phyloP scores from a whole-genome alignment of 2,329 filamentous ascomycete species.

The Aspergillus caelatus region DNA sequence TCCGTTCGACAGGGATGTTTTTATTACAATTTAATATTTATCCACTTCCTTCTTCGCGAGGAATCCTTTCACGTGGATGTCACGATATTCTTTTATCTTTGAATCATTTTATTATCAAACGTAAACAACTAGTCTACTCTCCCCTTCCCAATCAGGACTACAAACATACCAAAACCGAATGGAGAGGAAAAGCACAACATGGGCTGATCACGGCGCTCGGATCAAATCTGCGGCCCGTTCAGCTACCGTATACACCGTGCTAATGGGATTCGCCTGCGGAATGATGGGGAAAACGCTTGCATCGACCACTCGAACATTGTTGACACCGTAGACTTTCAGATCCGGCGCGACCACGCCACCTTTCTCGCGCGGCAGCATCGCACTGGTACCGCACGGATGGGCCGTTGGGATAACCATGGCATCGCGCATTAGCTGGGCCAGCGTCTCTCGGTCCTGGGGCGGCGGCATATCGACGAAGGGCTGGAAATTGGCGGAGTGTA shows the following conservation, averaged over 20 bases:
- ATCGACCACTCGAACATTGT: constrained; percentile 15
- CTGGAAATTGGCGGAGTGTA: neutral
- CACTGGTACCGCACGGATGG: constrained; percentile 10
- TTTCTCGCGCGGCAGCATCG: constrained; percentile 10
- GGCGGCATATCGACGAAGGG: neutral
- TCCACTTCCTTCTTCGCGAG: no score
- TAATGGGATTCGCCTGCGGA: neutral
- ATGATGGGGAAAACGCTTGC: constrained; percentile 4
- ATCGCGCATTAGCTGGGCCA: neutral
- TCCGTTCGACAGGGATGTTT: no score
- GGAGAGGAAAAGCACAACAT: neutral
- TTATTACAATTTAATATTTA: no score
- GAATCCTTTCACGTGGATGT: no score
- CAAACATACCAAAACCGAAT: neutral
- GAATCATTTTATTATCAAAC: neutral
- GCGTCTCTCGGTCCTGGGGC: neutral
- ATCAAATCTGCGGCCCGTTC: neutral
- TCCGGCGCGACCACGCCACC: constrained; percentile 12
- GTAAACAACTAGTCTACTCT: neutral
- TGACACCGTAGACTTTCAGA: constrained; percentile 12
- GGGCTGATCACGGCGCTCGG: neutral
- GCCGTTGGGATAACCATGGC: neutral
- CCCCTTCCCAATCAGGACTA: neutral
- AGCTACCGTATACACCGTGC: neutral
- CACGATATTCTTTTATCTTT: neutral